Percentiles rank a stretch among this genome's conserved stretches.
Conservation (phyloP, 2,329 filamentous ascomycete species). For the Penicillium sp. region DNA sequence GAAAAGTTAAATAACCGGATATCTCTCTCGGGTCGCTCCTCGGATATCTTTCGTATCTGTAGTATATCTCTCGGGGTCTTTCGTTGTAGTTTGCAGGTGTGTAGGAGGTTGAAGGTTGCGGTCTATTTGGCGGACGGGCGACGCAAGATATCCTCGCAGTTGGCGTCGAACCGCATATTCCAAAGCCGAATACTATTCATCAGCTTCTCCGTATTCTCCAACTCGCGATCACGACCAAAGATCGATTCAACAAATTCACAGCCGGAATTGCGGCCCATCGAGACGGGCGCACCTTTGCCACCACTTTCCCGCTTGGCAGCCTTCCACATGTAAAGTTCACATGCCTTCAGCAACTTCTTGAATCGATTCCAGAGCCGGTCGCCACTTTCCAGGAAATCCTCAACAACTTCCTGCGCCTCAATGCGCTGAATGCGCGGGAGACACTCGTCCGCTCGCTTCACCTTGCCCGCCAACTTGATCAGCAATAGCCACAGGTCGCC, state of each 20-base stretch:
- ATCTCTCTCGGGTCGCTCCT: slow-evolving; percentile 19
- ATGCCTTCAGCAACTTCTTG: slow-evolving; percentile 82
- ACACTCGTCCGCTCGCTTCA: slow-evolving; percentile 85
- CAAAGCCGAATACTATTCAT: slow-evolving; percentile 88
- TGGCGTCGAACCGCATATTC: slow-evolving; percentile 93
- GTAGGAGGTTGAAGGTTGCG: neutral
- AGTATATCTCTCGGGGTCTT: slow-evolving; percentile 3
- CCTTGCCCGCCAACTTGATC: slow-evolving; percentile 90
- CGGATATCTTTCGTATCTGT: slow-evolving; percentile 2
- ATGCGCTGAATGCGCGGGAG: slow-evolving; percentile 71
- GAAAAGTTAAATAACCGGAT: slow-evolving; percentile 1
- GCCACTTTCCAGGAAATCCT: slow-evolving; percentile 88
- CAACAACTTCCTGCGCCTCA: slow-evolving; percentile 78
- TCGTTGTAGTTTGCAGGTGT: slow-evolving; percentile 3
- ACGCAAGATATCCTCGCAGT: slow-evolving; percentile 86
- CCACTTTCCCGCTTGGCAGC: slow-evolving; percentile 71
- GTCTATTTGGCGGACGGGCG: slow-evolving; percentile 49
- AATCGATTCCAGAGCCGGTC: slow-evolving; percentile 86
- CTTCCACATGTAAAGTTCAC: slow-evolving; percentile 94
- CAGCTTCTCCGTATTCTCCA: slow-evolving; percentile 87
- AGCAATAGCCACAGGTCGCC: slow-evolving; percentile 94
- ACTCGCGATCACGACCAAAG: slow-evolving; percentile 87
- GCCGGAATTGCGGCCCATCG: slow-evolving; percentile 89
- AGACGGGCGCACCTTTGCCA: slow-evolving; percentile 63
- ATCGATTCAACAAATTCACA: slow-evolving; percentile 96